Percentiles rank a stretch among this genome's conserved stretches.
Conservation (phyloP, 345 rosid species). For the Odontarrhena argentea region DNA sequence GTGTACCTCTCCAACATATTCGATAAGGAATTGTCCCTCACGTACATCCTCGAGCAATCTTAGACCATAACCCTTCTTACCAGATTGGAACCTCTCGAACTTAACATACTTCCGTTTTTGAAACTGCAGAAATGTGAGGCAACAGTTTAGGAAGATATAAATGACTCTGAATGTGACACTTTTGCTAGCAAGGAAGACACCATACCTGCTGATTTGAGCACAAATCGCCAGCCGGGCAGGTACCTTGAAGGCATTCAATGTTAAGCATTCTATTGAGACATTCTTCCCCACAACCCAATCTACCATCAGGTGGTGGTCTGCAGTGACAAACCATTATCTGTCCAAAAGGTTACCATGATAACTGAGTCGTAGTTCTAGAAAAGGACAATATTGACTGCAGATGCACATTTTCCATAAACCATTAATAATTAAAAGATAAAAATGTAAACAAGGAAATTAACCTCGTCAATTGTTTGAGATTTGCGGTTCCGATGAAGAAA, state of each 20-base stretch:
- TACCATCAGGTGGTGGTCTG: slow-evolving; percentile 60
- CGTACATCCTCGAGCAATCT: slow-evolving; percentile 69
- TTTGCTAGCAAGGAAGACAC: slow-evolving; percentile 29
- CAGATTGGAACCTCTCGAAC: slow-evolving; percentile 74
- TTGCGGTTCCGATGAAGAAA: slow-evolving; percentile 86
- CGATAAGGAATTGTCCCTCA: slow-evolving; percentile 84
- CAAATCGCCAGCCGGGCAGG: slow-evolving; percentile 87
- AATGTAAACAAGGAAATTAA: slow-evolving; percentile 36
- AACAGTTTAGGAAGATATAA: slow-evolving; percentile 26
- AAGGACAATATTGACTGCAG: slow-evolving; percentile 5
- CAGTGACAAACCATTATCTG: slow-evolving; percentile 99
- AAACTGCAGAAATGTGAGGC: slow-evolving; percentile 63
- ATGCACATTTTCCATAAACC: slow-evolving; percentile 6
- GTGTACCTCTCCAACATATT: slow-evolving; percentile 97
- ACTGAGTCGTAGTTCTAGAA: slow-evolving; percentile 20
- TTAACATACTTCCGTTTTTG: slow-evolving; percentile 78
- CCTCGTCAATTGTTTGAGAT: slow-evolving; percentile 96
- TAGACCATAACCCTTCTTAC: slow-evolving; percentile 97
- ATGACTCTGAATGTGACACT: slow-evolving; percentile 17
- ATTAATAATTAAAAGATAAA: slow-evolving; percentile 8
- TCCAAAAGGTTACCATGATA: slow-evolving; percentile 25
- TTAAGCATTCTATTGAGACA: slow-evolving; percentile 97
- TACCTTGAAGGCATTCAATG: slow-evolving; percentile 92
- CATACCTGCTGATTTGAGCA: slow-evolving; percentile 97
- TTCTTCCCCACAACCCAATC: slow-evolving; percentile 88